phyloP scores from a whole-genome alignment of 176 grass and related monocot genomes.

The Tillandsia fasciculata region DNA sequence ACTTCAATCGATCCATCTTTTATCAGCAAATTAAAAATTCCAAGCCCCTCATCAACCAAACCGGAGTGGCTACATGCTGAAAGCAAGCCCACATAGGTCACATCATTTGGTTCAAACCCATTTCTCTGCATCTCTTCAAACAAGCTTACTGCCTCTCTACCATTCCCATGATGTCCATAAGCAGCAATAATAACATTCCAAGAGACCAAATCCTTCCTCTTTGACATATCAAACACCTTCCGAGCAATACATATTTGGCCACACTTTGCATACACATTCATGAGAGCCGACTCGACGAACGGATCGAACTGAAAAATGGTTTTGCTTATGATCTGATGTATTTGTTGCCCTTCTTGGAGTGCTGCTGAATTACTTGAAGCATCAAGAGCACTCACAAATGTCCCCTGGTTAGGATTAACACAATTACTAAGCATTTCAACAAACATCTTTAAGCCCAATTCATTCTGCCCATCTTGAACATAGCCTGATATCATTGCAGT shows the following conservation, averaged over 20 bases:
- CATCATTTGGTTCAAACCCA: constrained; percentile 65
- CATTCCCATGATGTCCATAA: constrained; percentile 60
- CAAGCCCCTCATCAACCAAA: constrained; percentile 56
- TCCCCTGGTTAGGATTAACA: constrained; percentile 64
- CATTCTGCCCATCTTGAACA: constrained; percentile 48
- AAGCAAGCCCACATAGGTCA: constrained; percentile 66
- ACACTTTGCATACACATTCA: constrained; percentile 69
- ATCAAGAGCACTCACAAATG: constrained; percentile 51
- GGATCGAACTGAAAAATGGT: constrained; percentile 53
- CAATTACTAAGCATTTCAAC: constrained; percentile 36
- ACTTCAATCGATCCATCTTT: constrained; percentile 42
- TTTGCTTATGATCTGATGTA: constrained; percentile 74
- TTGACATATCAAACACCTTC: constrained; percentile 54
- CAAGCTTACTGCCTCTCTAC: constrained; percentile 44
- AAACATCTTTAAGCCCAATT: constrained; percentile 37
- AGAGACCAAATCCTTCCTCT: constrained; percentile 56
- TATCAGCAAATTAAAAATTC: constrained; percentile 52
- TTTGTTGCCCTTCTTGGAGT: constrained; percentile 53
- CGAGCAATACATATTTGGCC: constrained; percentile 51
- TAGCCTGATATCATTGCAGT: constrained; percentile 79
- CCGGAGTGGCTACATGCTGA: constrained; percentile 82
- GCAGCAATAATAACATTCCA: constrained; percentile 73
- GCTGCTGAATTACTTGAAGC: constrained; percentile 50
- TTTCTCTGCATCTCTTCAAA: constrained; percentile 51
- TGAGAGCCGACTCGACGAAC: constrained; percentile 38